Percentiles rank a stretch among this genome's conserved stretches.
These are phyloP conservation scores for Neurospora africana DNA, from an alignment of 495 filamentous ascomycete species.

Conservation along the genomic window DNA sequence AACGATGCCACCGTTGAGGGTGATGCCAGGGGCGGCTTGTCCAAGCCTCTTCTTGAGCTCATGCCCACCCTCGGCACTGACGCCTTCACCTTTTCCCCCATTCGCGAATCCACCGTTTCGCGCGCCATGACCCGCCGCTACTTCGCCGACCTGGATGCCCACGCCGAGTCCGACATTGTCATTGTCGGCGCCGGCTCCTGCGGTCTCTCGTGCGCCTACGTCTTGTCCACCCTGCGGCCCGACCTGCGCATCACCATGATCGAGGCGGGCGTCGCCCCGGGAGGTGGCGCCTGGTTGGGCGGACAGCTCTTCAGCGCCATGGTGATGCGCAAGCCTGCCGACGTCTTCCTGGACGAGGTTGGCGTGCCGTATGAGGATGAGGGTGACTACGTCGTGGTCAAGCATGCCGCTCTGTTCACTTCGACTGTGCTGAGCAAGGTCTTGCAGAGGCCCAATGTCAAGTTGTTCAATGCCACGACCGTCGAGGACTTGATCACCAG, in stretches of 20 bases:
- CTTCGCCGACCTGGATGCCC: constrained; percentile 78
- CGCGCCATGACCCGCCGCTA: constrained; percentile 89
- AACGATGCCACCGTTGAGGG: constrained; percentile 30
- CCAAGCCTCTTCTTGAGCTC: constrained; percentile 50
- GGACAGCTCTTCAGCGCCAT: constrained; percentile 88
- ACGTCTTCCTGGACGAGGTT: constrained; percentile 68
- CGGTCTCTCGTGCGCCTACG: constrained; percentile 74
- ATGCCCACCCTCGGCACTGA: constrained; percentile 39
- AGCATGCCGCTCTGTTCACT: constrained; percentile 87
- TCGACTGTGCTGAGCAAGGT: constrained; percentile 75
- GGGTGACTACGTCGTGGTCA: constrained; percentile 78
- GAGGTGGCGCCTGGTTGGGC: constrained; percentile 85
- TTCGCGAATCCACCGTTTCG: constrained; percentile 82
- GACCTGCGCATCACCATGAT: constrained; percentile 88
- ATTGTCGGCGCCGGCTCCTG: constrained; percentile 85
- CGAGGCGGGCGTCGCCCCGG: constrained; percentile 75
- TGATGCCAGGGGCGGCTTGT: constrained; percentile 29
- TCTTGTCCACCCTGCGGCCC: constrained; percentile 70
- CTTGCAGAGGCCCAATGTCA: constrained; percentile 74
- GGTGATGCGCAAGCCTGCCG: constrained; percentile 87
- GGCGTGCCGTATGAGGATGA: constrained; percentile 83
- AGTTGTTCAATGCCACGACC: constrained; percentile 87
- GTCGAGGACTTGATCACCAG: constrained; percentile 89
- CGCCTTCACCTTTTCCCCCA: constrained; percentile 69
- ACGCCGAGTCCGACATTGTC: constrained; percentile 85